phyloP scores from a whole-genome alignment of 169 alveolate species.

The Eimeria praecox region DNA sequence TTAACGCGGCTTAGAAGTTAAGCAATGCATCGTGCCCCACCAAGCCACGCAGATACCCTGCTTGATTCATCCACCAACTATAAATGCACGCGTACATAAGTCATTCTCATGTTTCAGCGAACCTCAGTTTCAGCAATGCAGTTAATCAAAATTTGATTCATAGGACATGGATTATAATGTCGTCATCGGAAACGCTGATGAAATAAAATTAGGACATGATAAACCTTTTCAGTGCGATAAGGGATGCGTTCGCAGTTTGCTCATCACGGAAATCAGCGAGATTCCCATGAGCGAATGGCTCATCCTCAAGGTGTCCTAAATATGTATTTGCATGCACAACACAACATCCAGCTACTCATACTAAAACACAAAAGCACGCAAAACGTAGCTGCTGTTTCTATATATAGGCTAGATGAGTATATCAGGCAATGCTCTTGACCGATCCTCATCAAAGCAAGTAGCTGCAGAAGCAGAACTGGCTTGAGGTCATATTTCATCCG shows the following conservation, averaged over 20 bases:
- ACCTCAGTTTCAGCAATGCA: conserved; percentile 57
- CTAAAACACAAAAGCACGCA: neutral
- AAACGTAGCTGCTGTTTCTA: neutral
- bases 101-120: neutral
- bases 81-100: neutral
- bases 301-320: conserved; percentile 32
- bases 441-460: conserved; percentile 50
- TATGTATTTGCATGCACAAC: neutral
- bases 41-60: conserved; percentile 73
- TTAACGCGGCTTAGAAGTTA: conserved; percentile 12
- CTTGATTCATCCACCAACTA: neutral
- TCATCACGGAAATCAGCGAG: conserved; percentile 73
- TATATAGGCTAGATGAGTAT: neutral
- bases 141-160: conserved; percentile 1
- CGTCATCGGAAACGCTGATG: conserved; percentile 31
- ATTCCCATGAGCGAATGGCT: conserved; percentile 69
- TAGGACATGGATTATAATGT: conserved; percentile 46
- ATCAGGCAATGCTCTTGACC: conserved; percentile 17
- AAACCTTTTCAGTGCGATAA: conserved; percentile 39
- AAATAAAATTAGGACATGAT: neutral
- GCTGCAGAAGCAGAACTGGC: conserved; percentile 77
- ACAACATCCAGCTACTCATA: neutral
- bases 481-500: conserved; percentile 39
- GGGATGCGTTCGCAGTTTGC: conserved; percentile 73
- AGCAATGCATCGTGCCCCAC: neutral